Base-by-base conservation (phyloP, 1,139 yeast genomes). In the Geotrichum aggregatum region DNA sequence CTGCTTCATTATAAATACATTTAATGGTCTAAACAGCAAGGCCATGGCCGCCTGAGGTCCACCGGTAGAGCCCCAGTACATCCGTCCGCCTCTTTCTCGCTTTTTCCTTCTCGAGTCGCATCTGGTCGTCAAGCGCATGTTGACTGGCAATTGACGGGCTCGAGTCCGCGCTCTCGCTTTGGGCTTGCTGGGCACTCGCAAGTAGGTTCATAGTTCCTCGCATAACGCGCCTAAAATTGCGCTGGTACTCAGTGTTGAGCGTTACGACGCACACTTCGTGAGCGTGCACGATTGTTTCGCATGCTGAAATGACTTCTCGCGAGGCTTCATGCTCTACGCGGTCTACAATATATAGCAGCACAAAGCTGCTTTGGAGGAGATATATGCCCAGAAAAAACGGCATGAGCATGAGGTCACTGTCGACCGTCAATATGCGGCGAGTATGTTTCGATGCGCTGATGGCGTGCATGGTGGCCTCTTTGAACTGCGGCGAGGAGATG, bases 221-320 rank as follows among this genome's bases (percentile, higher is more conserved):
- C 63, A 66, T 61, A 13, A 66, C 63, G 11, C 63, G 54, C 35
- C 70, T 45, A 54, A 64, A 66, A 38, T 65, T 66, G 28, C 69
- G 60, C 56, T 66, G 70, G 44, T 66, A 66, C 47, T 65, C 67
- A 1, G 70, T 66, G 52, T 63, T 64, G 31, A 66, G 58, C 10
- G 70, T 66, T 14, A 63, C 68, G 39, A 66, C 63, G 46, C 69
- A 64, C 16, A 64, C 69, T 48, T 66, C 70, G 49, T 66, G 70
- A 7, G 70, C 70, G 13, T 67, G 62, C 5, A 66, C 67, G 28
- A 66, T 58, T 2, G 63, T 58, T 54, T 66, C 69, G 51, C 69
- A 64, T 1, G 69, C 68, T 22, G 60, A 63, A 13, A 64, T 59
- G 24, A 67, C 65, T 26, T 65, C 69, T 18, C 60, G 63, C 18